phyloP scores from a whole-genome alignment of 805 yeast genomes.

The Cyberlindnera mrakii region DNA sequence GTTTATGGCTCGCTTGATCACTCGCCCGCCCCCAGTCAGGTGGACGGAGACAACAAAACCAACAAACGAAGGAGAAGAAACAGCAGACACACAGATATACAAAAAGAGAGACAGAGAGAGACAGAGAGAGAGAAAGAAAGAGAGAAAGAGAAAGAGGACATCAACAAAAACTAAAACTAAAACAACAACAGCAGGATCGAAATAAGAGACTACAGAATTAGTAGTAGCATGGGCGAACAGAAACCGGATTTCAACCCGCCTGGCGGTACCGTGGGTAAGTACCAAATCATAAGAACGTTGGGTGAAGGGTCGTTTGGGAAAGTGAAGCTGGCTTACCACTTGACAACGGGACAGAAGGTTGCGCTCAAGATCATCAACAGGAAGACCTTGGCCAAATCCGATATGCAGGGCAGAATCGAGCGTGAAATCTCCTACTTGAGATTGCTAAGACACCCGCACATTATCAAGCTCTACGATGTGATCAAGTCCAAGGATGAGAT shows the following conservation, averaged over 20 bases:
- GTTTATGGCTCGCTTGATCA: too few species aligned
- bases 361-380: slow-evolving; percentile 91
- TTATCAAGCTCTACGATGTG: slow-evolving; percentile 91
- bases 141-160: too few species aligned
- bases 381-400: slow-evolving; percentile 86
- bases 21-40: too few species aligned
- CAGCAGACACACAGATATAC: too few species aligned
- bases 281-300: slow-evolving; percentile 84
- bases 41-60: too few species aligned
- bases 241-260: slow-evolving; percentile 22
- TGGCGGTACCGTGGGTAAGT: slow-evolving; percentile 71
- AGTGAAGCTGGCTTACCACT: slow-evolving; percentile 85
- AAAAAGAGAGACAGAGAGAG: too few species aligned
- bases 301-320: slow-evolving; percentile 98
- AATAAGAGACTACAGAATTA: too few species aligned
- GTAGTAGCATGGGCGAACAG: slow-evolving; percentile 17
- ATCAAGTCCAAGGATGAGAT: slow-evolving; percentile 93
- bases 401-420: slow-evolving; percentile 96
- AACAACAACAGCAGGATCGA: too few species aligned
- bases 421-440: slow-evolving; percentile 88
- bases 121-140: too few species aligned
- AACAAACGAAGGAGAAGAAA: too few species aligned
- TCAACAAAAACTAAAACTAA: too few species aligned
- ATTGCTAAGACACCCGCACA: slow-evolving; percentile 89
- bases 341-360: slow-evolving; percentile 86